Evolutionary conservation across 768 basidiomycete genomes (phyloP).

Genomic region (Dioszegia hungarica): DNA sequence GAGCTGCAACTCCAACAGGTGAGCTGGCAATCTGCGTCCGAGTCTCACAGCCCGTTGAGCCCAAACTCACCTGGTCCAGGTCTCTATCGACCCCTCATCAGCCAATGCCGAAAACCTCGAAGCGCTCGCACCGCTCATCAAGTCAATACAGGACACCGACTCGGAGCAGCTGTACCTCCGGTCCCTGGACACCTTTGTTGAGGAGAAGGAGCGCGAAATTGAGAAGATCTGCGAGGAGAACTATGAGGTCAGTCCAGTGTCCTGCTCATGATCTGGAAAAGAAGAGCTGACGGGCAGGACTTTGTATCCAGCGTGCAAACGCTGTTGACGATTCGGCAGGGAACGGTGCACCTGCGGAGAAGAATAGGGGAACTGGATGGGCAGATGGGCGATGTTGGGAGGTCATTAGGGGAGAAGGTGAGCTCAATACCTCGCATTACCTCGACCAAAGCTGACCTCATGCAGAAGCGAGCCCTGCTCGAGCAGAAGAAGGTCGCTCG

Average conservation of each 20-base stretch:
- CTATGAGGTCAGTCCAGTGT: constrained; percentile 56
- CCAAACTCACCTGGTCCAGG: constrained; percentile 7
- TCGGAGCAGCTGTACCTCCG: constrained; percentile 86
- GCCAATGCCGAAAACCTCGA: constrained; percentile 77
- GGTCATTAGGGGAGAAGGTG: constrained; percentile 76
- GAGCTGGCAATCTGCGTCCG: not conserved
- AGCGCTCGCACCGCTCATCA: constrained; percentile 89
- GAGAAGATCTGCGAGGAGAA: constrained; percentile 93
- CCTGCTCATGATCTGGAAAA: too few species aligned
- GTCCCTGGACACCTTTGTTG: constrained; percentile 77
- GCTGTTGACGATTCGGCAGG: constrained; percentile 88
- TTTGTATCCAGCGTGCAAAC: constrained; percentile 97
- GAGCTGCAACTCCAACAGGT: constrained; percentile 47
- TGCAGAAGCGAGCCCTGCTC: constrained; percentile 72
- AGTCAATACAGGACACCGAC: constrained; percentile 79
- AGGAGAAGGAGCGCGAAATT: constrained; percentile 92
- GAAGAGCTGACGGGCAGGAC: constrained; percentile 55
- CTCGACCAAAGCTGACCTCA: not conserved
- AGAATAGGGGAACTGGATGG: constrained; percentile 83
- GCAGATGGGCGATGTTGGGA: constrained; percentile 81
- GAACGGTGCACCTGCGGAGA: constrained; percentile 87
- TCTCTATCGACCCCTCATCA: constrained; percentile 36
- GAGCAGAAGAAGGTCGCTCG: constrained; percentile 88
- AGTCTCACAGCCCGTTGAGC: not conserved
- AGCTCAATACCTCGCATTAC: not conserved